phyloP scores from a whole-genome alignment of 345 rosid species.

The Reutealis trisperma region DNA sequence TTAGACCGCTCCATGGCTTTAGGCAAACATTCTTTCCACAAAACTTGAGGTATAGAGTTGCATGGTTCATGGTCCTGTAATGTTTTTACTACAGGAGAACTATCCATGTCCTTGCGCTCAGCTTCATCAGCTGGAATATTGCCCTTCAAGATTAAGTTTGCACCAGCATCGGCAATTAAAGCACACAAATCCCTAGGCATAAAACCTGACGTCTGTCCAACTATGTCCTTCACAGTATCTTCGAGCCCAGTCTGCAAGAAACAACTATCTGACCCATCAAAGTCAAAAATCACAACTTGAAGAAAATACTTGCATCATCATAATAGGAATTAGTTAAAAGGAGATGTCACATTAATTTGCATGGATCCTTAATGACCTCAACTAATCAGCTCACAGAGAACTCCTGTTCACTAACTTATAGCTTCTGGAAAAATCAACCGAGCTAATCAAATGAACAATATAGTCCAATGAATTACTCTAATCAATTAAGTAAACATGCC shows the following conservation, averaged over 20 bases:
- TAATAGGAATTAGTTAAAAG: background rate
- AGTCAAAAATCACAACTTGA: slow-evolving; percentile 12
- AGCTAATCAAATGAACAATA: slow-evolving; percentile 9
- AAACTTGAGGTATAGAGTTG: slow-evolving; percentile 29
- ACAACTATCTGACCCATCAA: slow-evolving; percentile 26
- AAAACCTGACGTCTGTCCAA: slow-evolving; percentile 96
- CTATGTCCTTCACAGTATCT: slow-evolving; percentile 66
- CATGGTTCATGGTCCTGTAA: slow-evolving; percentile 33
- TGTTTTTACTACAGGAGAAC: slow-evolving; percentile 35
- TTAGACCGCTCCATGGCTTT: slow-evolving; percentile 85
- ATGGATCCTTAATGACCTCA: background rate
- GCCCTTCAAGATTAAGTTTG: slow-evolving; percentile 51
- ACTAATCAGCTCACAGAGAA: background rate
- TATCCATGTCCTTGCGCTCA: slow-evolving; percentile 32
- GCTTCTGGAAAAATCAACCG: background rate
- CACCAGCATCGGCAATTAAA: slow-evolving; percentile 87
- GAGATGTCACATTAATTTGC: background rate
- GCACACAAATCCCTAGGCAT: slow-evolving; percentile 86
- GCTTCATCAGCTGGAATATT: slow-evolving; percentile 39
- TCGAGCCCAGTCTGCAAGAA: slow-evolving; percentile 61
- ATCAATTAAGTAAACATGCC: slow-evolving; percentile 4
- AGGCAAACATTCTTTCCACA: slow-evolving; percentile 53
- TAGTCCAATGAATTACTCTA: slow-evolving; percentile 5
- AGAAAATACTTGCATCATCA: background rate
- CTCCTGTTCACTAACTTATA: background rate